Evolutionary conservation across 1,284 basidiomycete species (phyloP), one percentile per base, ranked within the genome.

Genomic region (Irpex rosettiformis): DNA sequence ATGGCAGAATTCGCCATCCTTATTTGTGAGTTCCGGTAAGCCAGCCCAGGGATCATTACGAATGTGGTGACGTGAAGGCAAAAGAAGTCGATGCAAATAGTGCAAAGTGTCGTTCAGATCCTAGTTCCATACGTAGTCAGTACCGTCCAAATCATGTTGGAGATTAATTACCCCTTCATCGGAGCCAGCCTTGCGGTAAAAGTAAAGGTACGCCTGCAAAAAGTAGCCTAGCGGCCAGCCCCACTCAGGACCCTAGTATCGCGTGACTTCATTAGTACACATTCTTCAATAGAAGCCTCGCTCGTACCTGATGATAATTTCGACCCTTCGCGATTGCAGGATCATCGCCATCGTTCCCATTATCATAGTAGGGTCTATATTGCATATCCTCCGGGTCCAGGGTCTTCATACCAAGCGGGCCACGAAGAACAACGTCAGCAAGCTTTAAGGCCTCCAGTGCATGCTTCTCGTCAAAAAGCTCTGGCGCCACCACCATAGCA

Each of bases 401-500:
- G 0, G 96, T 98, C 79, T 89, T 95, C 92, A 97, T 95, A 1
- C 95, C 95, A 60, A 98, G 77, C 4, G 95, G 95, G 1, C 85
- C 85, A 16, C 91, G 83, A 25, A 98, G 76, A 33, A 86, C 78
- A 65, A 87, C 73, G 70, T 96, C 93, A 1, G 88, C 89, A 18
- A 94, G 74, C 62, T 83, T 80, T 37, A 98, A 76, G 0, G 94
- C 93, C 4, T 77, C 80, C 29, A 97, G 75, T 0, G 94, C 96
- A 67, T 91, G 89, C 56, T 83, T 73, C 3, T 85, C 84, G 58
- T 94, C 84, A 73, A 99, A 99, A 49, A 99, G 75, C 74, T 99
- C 96, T 5, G 96, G 96, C 1, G 96, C 96, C 37, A 98, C 95
- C 4, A 91, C 85, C 96, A 98, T 98, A 1, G 96, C 93, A 63